phyloP scores from a whole-genome alignment of 2,329 filamentous ascomycete genomes.

The Phoma sp. region DNA sequence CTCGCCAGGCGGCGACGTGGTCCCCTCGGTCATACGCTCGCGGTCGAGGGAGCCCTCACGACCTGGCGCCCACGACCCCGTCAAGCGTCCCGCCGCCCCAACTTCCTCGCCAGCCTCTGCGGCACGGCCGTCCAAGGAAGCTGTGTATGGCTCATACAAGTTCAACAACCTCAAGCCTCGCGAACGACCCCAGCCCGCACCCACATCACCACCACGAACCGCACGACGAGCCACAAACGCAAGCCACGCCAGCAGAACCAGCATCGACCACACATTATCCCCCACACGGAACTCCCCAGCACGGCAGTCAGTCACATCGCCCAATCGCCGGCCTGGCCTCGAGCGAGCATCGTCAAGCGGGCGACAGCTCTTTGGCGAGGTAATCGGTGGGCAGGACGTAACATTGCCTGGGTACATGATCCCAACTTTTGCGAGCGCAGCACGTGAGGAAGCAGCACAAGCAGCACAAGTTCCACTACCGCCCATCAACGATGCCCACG shows the following conservation, averaged over 20 bases:
- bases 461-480: conserved; percentile 15
- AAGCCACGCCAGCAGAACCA: conserved; percentile 26
- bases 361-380: conserved; percentile 47
- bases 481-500: conserved; percentile 14
- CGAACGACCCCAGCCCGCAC: conserved; percentile 46
- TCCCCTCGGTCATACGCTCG: conserved; percentile 30
- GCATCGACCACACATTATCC: conserved; percentile 34
- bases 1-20: conserved; percentile 33
- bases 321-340: conserved; percentile 27
- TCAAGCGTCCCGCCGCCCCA: conserved; percentile 24
- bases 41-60: conserved; percentile 30
- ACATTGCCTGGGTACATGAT: conserved; percentile 46
- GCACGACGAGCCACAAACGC: conserved; percentile 35
- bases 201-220: conserved; percentile 35
- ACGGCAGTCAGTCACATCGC: conserved; percentile 35
- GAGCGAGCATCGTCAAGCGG: conserved; percentile 24
- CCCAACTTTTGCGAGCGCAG: conserved; percentile 29
- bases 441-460: conserved; percentile 19
- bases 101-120: conserved; percentile 37
- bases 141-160: conserved; percentile 43
- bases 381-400: conserved; percentile 42
- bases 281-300: conserved; percentile 21
- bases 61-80: conserved; percentile 20
- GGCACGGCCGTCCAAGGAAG: conserved; percentile 39
- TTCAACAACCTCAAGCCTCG: conserved; percentile 48